A percentile compares a stretch with the other conserved stretches of the same genome.
These are phyloP conservation scores for Mycena belliarum DNA, from an alignment of 768 basidiomycete species.

Conservation along the genomic window DNA sequence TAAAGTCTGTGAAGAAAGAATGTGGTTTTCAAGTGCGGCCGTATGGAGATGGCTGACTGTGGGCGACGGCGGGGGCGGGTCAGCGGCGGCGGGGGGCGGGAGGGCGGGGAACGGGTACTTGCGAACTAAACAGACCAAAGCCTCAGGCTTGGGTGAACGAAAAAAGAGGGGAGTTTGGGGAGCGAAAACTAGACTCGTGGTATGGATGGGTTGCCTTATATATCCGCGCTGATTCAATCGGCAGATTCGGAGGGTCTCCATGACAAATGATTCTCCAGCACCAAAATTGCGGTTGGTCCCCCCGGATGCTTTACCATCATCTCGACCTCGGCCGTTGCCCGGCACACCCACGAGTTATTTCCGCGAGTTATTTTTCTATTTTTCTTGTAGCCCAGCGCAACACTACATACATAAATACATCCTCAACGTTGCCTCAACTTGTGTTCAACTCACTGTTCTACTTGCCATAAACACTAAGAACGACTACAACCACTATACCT, in stretches of 20 bases:
- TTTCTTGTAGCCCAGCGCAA: too few species aligned
- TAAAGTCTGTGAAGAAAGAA: slow-evolving; percentile 46
- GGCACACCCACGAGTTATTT: too few species aligned
- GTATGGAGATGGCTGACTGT: slow-evolving; percentile 31
- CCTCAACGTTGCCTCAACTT: too few species aligned
- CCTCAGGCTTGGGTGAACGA: slow-evolving; percentile 57
- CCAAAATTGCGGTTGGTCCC: slow-evolving; percentile 1
- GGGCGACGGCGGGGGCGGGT: slow-evolving; percentile 31
- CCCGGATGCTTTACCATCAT: too few species aligned
- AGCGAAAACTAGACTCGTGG: too few species aligned
- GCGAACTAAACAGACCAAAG: slow-evolving; percentile 26
- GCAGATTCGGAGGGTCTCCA: not conserved
- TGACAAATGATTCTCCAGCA: not conserved
- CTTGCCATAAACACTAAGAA: too few species aligned
- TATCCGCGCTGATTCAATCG: slow-evolving; percentile 25
- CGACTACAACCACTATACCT: too few species aligned
- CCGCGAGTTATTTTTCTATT: too few species aligned
- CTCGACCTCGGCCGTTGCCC: too few species aligned
- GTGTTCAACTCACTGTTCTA: too few species aligned
- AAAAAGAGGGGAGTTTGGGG: slow-evolving; percentile 28
- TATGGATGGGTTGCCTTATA: slow-evolving; percentile 19
- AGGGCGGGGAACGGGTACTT: slow-evolving; percentile 14
- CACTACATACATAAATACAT: too few species aligned
- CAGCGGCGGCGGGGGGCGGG: not conserved
- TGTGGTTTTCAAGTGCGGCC: slow-evolving; percentile 24